Conservation (phyloP, 31 red algal genomes). For the Asparagopsis taxiformis region DNA sequence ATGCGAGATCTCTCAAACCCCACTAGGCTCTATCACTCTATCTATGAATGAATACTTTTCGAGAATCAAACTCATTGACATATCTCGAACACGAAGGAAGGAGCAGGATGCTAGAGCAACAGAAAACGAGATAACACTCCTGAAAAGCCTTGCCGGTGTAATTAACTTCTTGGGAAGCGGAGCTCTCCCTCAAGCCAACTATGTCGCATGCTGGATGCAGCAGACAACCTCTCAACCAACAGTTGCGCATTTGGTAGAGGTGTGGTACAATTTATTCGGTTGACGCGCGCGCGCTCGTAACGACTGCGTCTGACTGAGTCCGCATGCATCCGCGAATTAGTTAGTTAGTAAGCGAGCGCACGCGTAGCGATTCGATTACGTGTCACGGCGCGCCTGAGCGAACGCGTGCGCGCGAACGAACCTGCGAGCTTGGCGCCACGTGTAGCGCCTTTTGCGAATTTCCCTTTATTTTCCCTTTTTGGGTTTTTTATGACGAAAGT, state of each 20-base stretch:
- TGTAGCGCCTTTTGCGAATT: no score
- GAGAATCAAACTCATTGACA: slow-evolving; percentile 7
- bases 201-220: slow-evolving; percentile 1
- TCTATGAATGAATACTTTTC: slow-evolving; percentile 5
- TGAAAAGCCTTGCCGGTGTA: background rate
- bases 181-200: slow-evolving; percentile 1
- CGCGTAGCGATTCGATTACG: no score
- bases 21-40: slow-evolving; percentile 4
- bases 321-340: no score
- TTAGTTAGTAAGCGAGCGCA: no score
- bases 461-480: no score
- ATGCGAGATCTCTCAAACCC: background rate
- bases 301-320: no score
- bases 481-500: no score
- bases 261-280: no score
- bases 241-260: background rate
- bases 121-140: background rate
- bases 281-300: no score
- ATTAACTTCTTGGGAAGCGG: background rate
- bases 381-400: no score
- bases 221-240: background rate
- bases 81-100: slow-evolving; percentile 10
- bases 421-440: no score
- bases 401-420: no score
- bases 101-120: background rate